Percentiles rank a stretch among this genome's conserved stretches.
phyloP scores from a whole-genome alignment of 129 eudicot genomes.

The Deinandra increscens region DNA sequence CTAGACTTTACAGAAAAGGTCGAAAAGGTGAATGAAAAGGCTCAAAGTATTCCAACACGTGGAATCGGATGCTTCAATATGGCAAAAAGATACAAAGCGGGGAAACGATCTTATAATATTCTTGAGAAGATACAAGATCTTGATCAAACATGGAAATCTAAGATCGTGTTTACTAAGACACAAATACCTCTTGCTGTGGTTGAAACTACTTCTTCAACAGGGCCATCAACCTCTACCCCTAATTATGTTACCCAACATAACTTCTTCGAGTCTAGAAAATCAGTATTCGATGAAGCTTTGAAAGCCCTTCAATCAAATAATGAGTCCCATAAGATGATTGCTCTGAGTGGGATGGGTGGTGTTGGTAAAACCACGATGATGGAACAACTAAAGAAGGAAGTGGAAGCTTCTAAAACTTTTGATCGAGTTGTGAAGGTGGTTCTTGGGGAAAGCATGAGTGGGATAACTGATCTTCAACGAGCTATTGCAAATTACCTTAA shows the following conservation, averaged over 20 bases:
- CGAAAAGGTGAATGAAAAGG: neutral
- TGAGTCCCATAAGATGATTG: neutral
- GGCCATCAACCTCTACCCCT: neutral
- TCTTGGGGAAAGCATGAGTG: neutral
- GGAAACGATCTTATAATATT: neutral
- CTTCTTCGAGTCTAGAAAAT: neutral
- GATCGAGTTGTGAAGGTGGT: neutral
- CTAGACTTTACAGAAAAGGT: no score
- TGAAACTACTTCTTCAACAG: neutral
- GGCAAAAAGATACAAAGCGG: constrained; percentile 10
- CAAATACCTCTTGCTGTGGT: neutral
- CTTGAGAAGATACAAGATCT: neutral
- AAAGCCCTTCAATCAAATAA: neutral
- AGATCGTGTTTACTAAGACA: neutral
- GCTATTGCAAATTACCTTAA: neutral
- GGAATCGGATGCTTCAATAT: constrained; percentile 11
- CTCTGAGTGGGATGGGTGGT: neutral
- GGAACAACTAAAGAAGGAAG: neutral
- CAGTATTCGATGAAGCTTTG: neutral
- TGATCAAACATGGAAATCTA: neutral
- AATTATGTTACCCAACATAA: neutral
- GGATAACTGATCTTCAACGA: neutral
- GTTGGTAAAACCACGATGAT: constrained; percentile 2
- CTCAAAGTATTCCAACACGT: neutral
- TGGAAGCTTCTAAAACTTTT: neutral